Evolutionary conservation across 148 eudicot species (phyloP).

Genomic region (Fagopyrum esculentum): DNA sequence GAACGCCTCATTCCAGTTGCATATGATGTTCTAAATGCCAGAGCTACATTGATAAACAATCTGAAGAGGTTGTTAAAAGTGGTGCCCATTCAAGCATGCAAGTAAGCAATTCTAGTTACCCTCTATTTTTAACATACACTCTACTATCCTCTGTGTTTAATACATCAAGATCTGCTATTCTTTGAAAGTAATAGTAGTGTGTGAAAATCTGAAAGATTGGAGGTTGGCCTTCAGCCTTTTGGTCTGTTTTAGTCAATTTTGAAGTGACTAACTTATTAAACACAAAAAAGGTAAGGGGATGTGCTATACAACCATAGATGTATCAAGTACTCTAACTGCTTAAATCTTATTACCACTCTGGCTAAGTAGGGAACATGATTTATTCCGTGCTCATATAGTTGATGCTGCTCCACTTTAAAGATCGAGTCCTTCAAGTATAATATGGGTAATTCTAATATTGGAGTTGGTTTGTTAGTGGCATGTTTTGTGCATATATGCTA

Average conservation of each 20-base stretch:
- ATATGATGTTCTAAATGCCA: conserved; percentile 71
- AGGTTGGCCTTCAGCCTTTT: neutral
- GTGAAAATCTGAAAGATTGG: neutral
- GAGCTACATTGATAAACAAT: conserved; percentile 74
- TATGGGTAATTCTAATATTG: neutral
- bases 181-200: neutral
- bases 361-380: too few species aligned
- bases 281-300: too few species aligned
- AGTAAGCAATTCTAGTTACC: conserved; percentile 33
- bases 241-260: neutral
- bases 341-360: too few species aligned
- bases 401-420: neutral
- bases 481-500: neutral
- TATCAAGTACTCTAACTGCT: too few species aligned
- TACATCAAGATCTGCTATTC: neutral
- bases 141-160: neutral
- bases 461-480: neutral
- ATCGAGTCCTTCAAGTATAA: neutral
- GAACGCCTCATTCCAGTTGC: conserved; percentile 78
- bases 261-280: neutral
- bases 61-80: conserved; percentile 75
- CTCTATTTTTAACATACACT: neutral
- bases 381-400: neutral
- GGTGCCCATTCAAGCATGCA: conserved; percentile 82
- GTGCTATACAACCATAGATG: too few species aligned